phyloP scores from a whole-genome alignment of 257 asterid species.

The Mentha longifolia region DNA sequence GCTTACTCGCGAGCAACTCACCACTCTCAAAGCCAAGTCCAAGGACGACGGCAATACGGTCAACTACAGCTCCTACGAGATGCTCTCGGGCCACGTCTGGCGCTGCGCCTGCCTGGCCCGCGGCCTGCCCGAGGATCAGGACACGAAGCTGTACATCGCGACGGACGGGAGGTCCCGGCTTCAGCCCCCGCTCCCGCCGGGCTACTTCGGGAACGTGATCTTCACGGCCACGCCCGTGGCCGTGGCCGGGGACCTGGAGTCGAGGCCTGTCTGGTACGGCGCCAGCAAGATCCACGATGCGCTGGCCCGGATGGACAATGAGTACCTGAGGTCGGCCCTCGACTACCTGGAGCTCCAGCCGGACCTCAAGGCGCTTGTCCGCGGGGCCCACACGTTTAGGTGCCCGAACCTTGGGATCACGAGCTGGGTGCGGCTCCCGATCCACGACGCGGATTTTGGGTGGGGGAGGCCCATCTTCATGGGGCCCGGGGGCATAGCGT shows the following conservation, averaged over 20 bases:
- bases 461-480: conserved; percentile 89
- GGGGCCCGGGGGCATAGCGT: conserved; percentile 96
- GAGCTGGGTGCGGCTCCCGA: conserved; percentile 87
- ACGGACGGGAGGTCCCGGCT: conserved; percentile 82
- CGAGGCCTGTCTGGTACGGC: conserved; percentile 66
- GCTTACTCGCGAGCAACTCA: conserved; percentile 63
- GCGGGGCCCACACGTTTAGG: conserved; percentile 84
- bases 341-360: conserved; percentile 90
- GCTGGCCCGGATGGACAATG: conserved; percentile 74
- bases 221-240: conserved; percentile 83
- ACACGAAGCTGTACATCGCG: conserved; percentile 75
- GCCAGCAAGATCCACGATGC: conserved; percentile 80
- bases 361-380: conserved; percentile 76
- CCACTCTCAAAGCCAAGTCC: conserved; percentile 70
- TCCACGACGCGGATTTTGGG: conserved; percentile 87
- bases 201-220: conserved; percentile 86
- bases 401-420: conserved; percentile 95
- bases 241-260: conserved; percentile 59
- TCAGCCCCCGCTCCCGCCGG: conserved; percentile 68
- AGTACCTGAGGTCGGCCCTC: conserved; percentile 79
- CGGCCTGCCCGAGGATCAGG: conserved; percentile 69
- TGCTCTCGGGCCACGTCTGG: conserved; percentile 89
- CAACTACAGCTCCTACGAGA: conserved; percentile 80
- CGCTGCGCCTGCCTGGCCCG: conserved; percentile 74
- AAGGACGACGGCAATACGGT: conserved; percentile 58